Conservation (phyloP, 2,329 filamentous ascomycete species). For the Xylariales sp. region DNA sequence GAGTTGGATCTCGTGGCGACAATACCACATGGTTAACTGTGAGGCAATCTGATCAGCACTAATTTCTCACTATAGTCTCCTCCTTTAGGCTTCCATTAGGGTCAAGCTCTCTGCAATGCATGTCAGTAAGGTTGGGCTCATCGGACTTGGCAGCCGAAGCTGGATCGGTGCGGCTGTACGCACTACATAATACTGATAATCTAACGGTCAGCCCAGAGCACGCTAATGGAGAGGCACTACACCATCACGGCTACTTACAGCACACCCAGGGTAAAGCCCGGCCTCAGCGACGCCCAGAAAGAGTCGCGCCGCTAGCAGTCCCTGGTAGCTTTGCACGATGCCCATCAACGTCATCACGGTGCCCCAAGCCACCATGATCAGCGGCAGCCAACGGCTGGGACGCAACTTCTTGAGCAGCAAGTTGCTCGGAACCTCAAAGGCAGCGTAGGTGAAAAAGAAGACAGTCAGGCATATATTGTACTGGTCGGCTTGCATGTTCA, state of each 20-base stretch:
- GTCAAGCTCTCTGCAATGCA: too few relatives aligned
- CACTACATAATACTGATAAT: constrained; percentile 7
- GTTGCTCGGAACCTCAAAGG: constrained; percentile 76
- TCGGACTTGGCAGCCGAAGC: too few relatives aligned
- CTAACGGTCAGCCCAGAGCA: background rate
- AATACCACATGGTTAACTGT: constrained; percentile 53
- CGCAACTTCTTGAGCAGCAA: constrained; percentile 69
- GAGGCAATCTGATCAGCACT: background rate
- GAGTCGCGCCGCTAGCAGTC: constrained; percentile 46
- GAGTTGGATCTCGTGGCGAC: constrained; percentile 49
- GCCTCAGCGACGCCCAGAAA: constrained; percentile 31
- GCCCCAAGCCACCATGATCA: constrained; percentile 56
- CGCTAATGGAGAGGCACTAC: too few relatives aligned
- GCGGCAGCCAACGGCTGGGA: constrained; percentile 64
- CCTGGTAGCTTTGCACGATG: constrained; percentile 43
- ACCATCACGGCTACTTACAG: constrained; percentile 14
- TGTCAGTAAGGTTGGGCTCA: too few relatives aligned
- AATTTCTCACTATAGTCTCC: background rate
- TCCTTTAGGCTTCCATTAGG: too few relatives aligned
- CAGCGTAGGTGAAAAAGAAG: constrained; percentile 77
- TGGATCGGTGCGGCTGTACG: too few relatives aligned
- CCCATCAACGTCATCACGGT: constrained; percentile 47
- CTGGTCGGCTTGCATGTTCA: constrained; percentile 56
- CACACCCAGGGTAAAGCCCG: constrained; percentile 27
- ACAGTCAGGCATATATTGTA: constrained; percentile 67